Evolutionary conservation across 169 alveolate species (phyloP).

Genomic region (Blepharisma undulans): DNA sequence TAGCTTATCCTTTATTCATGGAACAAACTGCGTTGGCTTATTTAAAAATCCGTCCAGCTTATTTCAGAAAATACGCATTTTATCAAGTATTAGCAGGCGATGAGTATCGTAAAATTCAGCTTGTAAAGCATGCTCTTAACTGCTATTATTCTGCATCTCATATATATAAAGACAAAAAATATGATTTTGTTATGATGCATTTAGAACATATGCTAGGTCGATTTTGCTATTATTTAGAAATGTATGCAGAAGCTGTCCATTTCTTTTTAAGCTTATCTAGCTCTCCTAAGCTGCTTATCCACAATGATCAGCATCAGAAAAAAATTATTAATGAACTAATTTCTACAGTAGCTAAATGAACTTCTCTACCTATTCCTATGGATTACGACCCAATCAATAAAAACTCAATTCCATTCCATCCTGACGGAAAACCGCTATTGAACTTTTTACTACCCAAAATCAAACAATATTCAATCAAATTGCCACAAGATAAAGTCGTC

Average conservation of each 20-base stretch:
- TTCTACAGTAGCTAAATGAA: not conserved
- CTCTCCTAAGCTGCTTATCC: not conserved
- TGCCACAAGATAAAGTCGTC: constrained; percentile 19
- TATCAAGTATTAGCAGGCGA: constrained; percentile 29
- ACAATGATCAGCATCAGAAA: constrained; percentile 16
- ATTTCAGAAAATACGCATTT: constrained; percentile 26
- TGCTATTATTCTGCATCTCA: constrained; percentile 29
- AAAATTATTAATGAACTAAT: not conserved
- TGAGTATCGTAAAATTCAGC: constrained; percentile 23
- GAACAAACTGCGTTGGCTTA: constrained; percentile 32
- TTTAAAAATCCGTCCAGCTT: not conserved
- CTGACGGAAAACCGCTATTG: constrained; percentile 23
- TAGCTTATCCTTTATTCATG: constrained; percentile 3
- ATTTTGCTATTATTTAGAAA: constrained; percentile 15
- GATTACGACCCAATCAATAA: constrained; percentile 25
- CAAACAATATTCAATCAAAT: not conserved
- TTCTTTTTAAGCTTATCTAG: not conserved
- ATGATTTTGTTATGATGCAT: constrained; percentile 2
- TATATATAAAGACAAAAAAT: constrained; percentile 4
- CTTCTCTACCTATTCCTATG: constrained; percentile 8
- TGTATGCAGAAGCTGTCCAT: constrained; percentile 23
- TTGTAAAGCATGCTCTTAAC: constrained; percentile 14
- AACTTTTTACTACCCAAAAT: constrained; percentile 25
- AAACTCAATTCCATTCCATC: not conserved
- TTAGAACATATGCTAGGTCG: constrained; percentile 30